Percentiles rank a stretch among this genome's conserved stretches.
Conservation (phyloP, 768 basidiomycete species). For the Tricholoma sp. region DNA sequence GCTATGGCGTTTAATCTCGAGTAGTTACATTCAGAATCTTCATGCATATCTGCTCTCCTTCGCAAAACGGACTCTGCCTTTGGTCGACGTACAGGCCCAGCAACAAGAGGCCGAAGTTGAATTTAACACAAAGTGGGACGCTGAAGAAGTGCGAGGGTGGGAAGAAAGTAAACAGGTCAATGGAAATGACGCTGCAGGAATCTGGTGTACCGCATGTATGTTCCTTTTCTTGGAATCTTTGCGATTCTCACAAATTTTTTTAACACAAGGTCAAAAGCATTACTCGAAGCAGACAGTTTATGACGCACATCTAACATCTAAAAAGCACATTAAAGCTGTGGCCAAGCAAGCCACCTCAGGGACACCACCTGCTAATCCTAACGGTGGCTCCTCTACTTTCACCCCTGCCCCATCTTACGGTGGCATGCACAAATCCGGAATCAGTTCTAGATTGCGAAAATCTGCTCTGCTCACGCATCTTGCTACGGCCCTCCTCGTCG, state of each 20-base stretch:
- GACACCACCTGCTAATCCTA: slow-evolving; percentile 49
- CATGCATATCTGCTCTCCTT: slow-evolving; percentile 86
- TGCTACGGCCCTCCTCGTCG: slow-evolving; percentile 56
- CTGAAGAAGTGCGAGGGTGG: slow-evolving; percentile 74
- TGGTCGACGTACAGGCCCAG: slow-evolving; percentile 69
- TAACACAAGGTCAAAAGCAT: slow-evolving; percentile 73
- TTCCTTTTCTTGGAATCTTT: slow-evolving; percentile 10
- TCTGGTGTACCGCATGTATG: slow-evolving; percentile 95
- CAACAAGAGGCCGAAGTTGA: slow-evolving; percentile 59
- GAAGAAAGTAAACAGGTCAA: slow-evolving; percentile 41
- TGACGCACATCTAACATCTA: slow-evolving; percentile 91
- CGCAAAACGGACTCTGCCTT: slow-evolving; percentile 76
- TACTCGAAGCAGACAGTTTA: slow-evolving; percentile 98
- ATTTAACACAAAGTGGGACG: slow-evolving; percentile 80
- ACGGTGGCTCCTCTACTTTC: slow-evolving; percentile 36
- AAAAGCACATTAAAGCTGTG: slow-evolving; percentile 92
- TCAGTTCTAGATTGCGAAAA: slow-evolving; percentile 49
- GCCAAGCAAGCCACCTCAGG: slow-evolving; percentile 58
- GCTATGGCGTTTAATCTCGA: slow-evolving; percentile 4
- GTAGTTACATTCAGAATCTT: slow-evolving; percentile 78
- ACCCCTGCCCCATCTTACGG: slow-evolving; percentile 18
- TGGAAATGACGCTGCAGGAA: slow-evolving; percentile 46
- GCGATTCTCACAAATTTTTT: slow-evolving; percentile 5
- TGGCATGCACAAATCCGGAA: slow-evolving; percentile 25
- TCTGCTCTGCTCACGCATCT: slow-evolving; percentile 73